A percentile compares a stretch with the other conserved stretches of the same genome.
Evolutionary conservation across 1,284 basidiomycete genomes (phyloP).

Genomic region (Fomitopsis palustris): DNA sequence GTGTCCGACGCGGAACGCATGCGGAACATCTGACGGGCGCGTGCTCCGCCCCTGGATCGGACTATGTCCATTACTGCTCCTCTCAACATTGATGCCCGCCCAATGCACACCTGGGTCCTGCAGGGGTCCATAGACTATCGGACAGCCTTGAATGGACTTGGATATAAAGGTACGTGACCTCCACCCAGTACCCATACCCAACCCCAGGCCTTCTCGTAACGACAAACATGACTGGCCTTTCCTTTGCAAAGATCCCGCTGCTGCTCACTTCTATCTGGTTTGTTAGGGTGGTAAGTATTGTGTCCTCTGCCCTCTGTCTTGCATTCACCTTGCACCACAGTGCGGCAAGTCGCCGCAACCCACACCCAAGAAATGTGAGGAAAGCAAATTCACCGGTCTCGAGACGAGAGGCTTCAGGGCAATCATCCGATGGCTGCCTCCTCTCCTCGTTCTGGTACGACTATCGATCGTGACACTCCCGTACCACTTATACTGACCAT

Average conservation of each 20-base stretch:
- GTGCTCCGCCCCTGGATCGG: neutral
- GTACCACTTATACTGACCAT: neutral
- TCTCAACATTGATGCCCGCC: neutral
- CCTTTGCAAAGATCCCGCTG: slow-evolving; percentile 2
- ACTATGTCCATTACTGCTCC: neutral
- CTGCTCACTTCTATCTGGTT: slow-evolving; percentile 5
- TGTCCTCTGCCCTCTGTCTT: neutral
- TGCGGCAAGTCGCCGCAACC: slow-evolving; percentile 5
- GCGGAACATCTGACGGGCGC: neutral
- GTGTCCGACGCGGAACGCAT: neutral
- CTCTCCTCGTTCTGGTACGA: slow-evolving; percentile 3
- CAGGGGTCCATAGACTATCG: neutral
- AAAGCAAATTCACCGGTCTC: slow-evolving; percentile 1
- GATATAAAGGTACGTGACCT: too few relatives aligned
- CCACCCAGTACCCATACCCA: neutral
- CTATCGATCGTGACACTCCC: neutral
- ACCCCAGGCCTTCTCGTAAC: neutral
- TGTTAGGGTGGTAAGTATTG: slow-evolving; percentile 2
- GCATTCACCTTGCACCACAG: neutral
- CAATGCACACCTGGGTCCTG: neutral
- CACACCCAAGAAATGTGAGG: slow-evolving; percentile 1
- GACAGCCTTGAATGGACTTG: neutral
- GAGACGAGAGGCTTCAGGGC: slow-evolving; percentile 1
- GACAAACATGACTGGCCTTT: neutral
- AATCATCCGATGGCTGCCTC: slow-evolving; percentile 3